These are phyloP conservation scores for Fusarium sp. DNA, from an alignment of 2,329 filamentous ascomycete species.

Conservation along the genomic window DNA sequence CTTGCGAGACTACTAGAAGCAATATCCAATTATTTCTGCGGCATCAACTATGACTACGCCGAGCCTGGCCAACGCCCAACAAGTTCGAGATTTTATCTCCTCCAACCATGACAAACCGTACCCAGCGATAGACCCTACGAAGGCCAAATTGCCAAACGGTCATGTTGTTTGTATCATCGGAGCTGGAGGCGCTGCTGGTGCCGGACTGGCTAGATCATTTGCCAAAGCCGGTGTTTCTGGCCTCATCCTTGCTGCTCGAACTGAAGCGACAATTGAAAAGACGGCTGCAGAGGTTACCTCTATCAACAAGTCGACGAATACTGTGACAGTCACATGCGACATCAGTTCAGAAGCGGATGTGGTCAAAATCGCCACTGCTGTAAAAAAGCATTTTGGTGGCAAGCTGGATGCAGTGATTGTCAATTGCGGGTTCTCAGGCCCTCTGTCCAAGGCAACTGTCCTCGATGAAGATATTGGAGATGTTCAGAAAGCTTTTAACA, in stretches of 20 bases:
- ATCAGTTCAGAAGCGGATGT: neutral
- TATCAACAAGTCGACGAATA: neutral
- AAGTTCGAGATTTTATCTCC: constrained; percentile 3
- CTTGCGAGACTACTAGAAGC: neutral
- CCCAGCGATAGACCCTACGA: neutral
- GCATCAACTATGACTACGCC: neutral
- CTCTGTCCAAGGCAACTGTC: neutral
- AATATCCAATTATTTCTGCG: neutral
- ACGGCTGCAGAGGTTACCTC: neutral
- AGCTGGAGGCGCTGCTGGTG: constrained; percentile 14
- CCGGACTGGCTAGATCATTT: constrained; percentile 6
- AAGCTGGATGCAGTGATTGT: constrained; percentile 4
- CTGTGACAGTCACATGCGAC: neutral
- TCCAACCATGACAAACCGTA: constrained; percentile 5
- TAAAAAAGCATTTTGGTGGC: constrained; percentile 1
- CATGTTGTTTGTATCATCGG: constrained; percentile 17
- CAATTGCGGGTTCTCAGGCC: constrained; percentile 17
- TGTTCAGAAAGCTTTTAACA: constrained; percentile 1
- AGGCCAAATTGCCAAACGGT: rapidly evolving
- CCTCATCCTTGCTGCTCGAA: constrained; percentile 11
- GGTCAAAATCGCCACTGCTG: neutral
- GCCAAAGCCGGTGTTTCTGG: neutral
- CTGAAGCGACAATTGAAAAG: neutral
- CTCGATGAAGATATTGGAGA: constrained; percentile 9
- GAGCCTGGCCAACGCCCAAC: neutral